Evolutionary conservation across 192 early-diverging fungal genomes (phyloP), one percentile per base, ranked within the genome.

Genomic region (Glomus cerebriforme): DNA sequence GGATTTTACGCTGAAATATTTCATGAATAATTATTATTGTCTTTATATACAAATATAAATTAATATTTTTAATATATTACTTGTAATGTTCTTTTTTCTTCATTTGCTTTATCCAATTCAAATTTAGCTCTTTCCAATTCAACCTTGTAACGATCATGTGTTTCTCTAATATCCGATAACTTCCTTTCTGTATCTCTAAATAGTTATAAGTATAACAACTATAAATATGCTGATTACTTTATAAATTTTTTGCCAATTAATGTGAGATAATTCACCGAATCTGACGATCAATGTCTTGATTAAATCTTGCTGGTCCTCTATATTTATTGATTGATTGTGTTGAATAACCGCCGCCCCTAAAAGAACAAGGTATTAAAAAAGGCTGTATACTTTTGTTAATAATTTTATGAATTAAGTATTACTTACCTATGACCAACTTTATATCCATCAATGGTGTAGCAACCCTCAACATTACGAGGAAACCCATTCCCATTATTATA

Each of bases 391-490:
- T 17, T 34, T 37, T 63, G 10, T 27, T 13, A 75, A 8, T 59
- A 2, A 32, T 3, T 37, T 29, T 7, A n/a, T n/a, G n/a, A 35
- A 37, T 24, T 54, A 13, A 63, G 45, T 2, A 76, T 26, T 67
- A 85, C 89, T 60, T 3, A 31, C 49, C 63, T 72, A 72, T 79
- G 82, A 82, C 93, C 93, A 22, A 95, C 88, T 37, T 81, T 86
- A 75, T 88, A 90, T 7, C 89, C 83, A 49, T 92, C 85, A 3
- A 82, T 82, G 0, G 92, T 90, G 66, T 90, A 84, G 73, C 93
- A 94, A 0, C 81, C 81, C 0, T 67, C 83, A 37, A 95, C 91
- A 66, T 93, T 93, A 8, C 58, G 80, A 10, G 93, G 93, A 35
- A 85, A 87, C 8, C 84, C 80, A n/a, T 60, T 54, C 3, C 75